A percentile compares a stretch with the other conserved stretches of the same genome.
phyloP scores from a whole-genome alignment of 2,329 filamentous ascomycete species.

The Byssoonygena ceratinophila region DNA sequence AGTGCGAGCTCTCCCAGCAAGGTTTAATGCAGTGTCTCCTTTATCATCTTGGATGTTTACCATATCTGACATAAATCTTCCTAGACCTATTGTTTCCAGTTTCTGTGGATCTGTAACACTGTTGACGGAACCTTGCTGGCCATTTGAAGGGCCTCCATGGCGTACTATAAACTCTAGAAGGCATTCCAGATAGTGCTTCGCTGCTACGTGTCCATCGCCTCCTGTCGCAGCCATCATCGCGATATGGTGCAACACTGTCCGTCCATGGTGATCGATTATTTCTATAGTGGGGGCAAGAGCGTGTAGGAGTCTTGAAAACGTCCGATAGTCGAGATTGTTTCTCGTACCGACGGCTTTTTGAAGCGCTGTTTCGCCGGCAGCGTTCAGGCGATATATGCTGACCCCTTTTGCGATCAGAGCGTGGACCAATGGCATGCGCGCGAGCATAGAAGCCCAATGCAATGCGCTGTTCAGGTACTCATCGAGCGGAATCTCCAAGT shows the following conservation, averaged over 20 bases:
- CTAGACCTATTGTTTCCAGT: conserved; percentile 66
- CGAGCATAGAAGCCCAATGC: conserved; percentile 92
- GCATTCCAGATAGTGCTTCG: conserved; percentile 91
- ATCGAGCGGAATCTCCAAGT: conserved; percentile 89
- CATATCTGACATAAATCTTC: conserved; percentile 91
- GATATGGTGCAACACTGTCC: conserved; percentile 92
- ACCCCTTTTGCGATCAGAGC: conserved; percentile 75
- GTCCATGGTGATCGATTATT: conserved; percentile 73
- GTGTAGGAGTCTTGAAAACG: conserved; percentile 82
- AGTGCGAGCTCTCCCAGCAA: conserved; percentile 86
- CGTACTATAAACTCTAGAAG: conserved; percentile 89
- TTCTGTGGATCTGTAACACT: conserved; percentile 22
- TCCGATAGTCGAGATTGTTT: conserved; percentile 84
- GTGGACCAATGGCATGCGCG: conserved; percentile 69
- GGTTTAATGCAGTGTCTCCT: conserved; percentile 88
- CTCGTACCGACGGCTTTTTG: conserved; percentile 89
- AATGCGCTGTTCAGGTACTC: conserved; percentile 74
- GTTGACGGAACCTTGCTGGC: conserved; percentile 36
- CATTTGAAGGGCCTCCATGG: conserved; percentile 57
- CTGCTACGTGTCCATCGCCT: conserved; percentile 70
- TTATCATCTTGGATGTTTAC: conserved; percentile 91
- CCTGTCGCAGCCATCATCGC: conserved; percentile 93
- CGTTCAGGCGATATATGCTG: conserved; percentile 78
- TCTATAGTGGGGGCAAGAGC: conserved; percentile 84
- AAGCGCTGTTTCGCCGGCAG: conserved; percentile 78